A percentile compares a stretch with the other conserved stretches of the same genome.
These are phyloP conservation scores for Aspergillus olivimuriae DNA, from an alignment of 495 filamentous ascomycete species.

Conservation along the genomic window DNA sequence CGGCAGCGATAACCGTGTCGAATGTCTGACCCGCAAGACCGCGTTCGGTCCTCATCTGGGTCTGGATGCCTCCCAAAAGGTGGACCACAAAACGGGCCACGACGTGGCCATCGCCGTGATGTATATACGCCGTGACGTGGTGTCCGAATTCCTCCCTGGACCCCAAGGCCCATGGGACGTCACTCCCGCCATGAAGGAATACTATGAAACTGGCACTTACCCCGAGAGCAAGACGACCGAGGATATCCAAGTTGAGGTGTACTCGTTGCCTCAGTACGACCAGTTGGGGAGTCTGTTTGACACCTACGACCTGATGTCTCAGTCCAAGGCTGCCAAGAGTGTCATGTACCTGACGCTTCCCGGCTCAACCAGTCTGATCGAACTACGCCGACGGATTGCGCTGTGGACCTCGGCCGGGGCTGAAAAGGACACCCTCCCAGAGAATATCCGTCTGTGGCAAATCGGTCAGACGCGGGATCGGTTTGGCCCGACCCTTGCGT, in stretches of 20 bases:
- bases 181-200: slow-evolving; percentile 26
- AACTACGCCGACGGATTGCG: slow-evolving; percentile 40
- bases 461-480: slow-evolving; percentile 34
- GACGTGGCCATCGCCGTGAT: slow-evolving; percentile 52
- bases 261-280: slow-evolving; percentile 30
- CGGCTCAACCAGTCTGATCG: slow-evolving; percentile 28
- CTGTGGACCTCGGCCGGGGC: slow-evolving; percentile 22
- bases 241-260: slow-evolving; percentile 38
- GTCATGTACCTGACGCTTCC: slow-evolving; percentile 41
- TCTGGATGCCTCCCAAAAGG: slow-evolving; percentile 27
- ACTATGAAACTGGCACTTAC: slow-evolving; percentile 31
- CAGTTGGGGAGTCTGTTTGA: slow-evolving; percentile 35
- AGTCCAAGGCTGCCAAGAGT: slow-evolving; percentile 29
- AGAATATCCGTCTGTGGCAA: slow-evolving; percentile 39
- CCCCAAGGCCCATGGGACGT: slow-evolving; percentile 39
- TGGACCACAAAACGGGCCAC: slow-evolving; percentile 43
- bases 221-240: slow-evolving; percentile 9
- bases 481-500: slow-evolving; percentile 29
- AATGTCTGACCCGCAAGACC: slow-evolving; percentile 51
- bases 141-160: slow-evolving; percentile 36
- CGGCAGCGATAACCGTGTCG: slow-evolving; percentile 48
- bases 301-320: slow-evolving; percentile 41
- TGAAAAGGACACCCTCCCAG: slow-evolving; percentile 17
- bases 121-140: slow-evolving; percentile 52
- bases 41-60: slow-evolving; percentile 51